Percentiles rank a stretch among this genome's conserved stretches.
Conservation (phyloP, 352 stramenopile species). For the Globisporangium camurandrum region DNA sequence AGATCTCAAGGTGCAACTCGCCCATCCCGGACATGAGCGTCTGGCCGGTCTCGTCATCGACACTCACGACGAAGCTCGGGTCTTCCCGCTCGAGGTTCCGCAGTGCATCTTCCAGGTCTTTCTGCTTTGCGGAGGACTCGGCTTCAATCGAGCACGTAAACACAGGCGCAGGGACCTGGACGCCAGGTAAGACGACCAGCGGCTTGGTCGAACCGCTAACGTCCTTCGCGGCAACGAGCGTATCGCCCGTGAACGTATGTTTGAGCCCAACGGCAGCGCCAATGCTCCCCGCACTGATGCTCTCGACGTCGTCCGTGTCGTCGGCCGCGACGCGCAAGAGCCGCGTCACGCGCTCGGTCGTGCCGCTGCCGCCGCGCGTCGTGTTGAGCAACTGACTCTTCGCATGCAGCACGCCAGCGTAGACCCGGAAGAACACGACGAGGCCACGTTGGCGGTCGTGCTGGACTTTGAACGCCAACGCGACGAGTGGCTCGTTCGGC, state of each 20-base stretch:
- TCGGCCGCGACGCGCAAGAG: slow-evolving; percentile 89
- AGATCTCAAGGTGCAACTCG: slow-evolving; percentile 93
- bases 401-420: slow-evolving; percentile 84
- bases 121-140: slow-evolving; percentile 78
- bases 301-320: slow-evolving; percentile 82
- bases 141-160: slow-evolving; percentile 90
- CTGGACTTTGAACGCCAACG: slow-evolving; percentile 72
- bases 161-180: slow-evolving; percentile 75
- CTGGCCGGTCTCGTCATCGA: slow-evolving; percentile 96
- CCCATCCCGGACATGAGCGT: slow-evolving; percentile 96
- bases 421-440: slow-evolving; percentile 91
- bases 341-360: slow-evolving; percentile 55
- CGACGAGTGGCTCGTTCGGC: slow-evolving; percentile 38
- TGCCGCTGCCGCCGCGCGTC: slow-evolving; percentile 41
- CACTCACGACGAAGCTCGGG: slow-evolving; percentile 93
- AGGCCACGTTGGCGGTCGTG: slow-evolving; percentile 68
- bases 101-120: slow-evolving; percentile 83
- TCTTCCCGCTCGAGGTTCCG: slow-evolving; percentile 86
- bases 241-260: slow-evolving; percentile 90
- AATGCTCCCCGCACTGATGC: slow-evolving; percentile 86
- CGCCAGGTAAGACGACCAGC: slow-evolving; percentile 41
- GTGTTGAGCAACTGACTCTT: slow-evolving; percentile 78
- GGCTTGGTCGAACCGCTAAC: slow-evolving; percentile 11
- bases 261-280: slow-evolving; percentile 91
- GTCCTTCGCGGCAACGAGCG: slow-evolving; percentile 81